Conservation (phyloP, 2,329 filamentous ascomycete genomes). For the Madurella mycetomatis region DNA sequence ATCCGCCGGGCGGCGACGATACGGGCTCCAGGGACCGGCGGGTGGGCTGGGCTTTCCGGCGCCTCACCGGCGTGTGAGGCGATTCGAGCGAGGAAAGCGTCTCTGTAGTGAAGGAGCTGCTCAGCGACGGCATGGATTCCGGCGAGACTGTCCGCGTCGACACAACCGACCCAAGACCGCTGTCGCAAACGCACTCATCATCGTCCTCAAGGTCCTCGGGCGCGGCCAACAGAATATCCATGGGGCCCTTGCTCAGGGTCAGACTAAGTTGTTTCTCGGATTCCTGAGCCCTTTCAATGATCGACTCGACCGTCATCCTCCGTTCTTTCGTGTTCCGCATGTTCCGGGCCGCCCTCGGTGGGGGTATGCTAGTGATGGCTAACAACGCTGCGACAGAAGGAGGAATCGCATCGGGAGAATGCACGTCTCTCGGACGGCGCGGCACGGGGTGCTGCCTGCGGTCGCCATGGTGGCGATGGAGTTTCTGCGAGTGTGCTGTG, state of each 20-base stretch:
- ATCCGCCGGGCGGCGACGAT: conserved; percentile 49
- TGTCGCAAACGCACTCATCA: conserved; percentile 45
- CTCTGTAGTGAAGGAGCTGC: conserved; percentile 50
- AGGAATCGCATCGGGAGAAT: conserved; percentile 52
- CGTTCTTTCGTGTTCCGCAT: conserved; percentile 30
- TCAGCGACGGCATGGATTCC: conserved; percentile 58
- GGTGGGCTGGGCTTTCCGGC: conserved; percentile 39
- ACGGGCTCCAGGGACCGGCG: conserved; percentile 52
- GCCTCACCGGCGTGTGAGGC: conserved; percentile 41
- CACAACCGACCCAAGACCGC: conserved; percentile 47
- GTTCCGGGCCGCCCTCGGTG: conserved; percentile 38
- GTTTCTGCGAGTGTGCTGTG: conserved; percentile 31
- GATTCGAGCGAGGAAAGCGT: conserved; percentile 46
- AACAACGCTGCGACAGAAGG: conserved; percentile 58
- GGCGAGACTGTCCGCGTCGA: conserved; percentile 54
- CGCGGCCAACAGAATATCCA: conserved; percentile 57
- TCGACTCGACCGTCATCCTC: conserved; percentile 52
- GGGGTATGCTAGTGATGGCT: conserved; percentile 58
- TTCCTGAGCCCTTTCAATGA: conserved; percentile 50
- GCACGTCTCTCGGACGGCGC: conserved; percentile 38
- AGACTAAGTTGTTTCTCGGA: conserved; percentile 57
- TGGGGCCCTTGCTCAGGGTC: conserved; percentile 48
- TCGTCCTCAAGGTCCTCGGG: conserved; percentile 55
- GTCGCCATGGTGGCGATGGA: conserved; percentile 37
- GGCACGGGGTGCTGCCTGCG: conserved; percentile 31